Percentiles rank a stretch among this genome's conserved stretches.
phyloP scores from a whole-genome alignment of 192 early-diverging fungal genomes.

The Gamsiella multidivaricata region DNA sequence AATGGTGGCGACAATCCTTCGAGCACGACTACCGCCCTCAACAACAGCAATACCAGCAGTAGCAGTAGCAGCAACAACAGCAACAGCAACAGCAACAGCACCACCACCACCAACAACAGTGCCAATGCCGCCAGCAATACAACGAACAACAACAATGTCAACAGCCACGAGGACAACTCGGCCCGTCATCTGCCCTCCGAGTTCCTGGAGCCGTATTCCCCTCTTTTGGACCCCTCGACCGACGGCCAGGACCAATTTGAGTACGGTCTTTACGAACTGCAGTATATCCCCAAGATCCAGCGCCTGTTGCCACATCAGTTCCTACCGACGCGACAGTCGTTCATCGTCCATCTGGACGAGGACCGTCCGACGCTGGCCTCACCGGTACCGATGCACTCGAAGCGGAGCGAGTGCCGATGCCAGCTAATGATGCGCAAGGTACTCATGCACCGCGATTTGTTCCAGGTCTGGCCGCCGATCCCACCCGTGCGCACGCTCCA shows the following conservation, averaged over 20 bases:
- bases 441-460: slow-evolving; percentile 36
- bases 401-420: slow-evolving; percentile 39
- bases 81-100: background rate
- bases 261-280: slow-evolving; percentile 47
- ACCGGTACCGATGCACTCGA: slow-evolving; percentile 30
- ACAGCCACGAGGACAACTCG: slow-evolving; percentile 7
- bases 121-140: background rate
- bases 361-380: slow-evolving; percentile 46
- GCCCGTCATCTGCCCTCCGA: background rate
- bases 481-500: slow-evolving; percentile 26
- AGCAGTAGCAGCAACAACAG: background rate
- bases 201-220: slow-evolving; percentile 43
- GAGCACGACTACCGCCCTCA: background rate
- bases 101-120: background rate
- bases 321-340: slow-evolving; percentile 36
- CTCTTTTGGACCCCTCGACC: slow-evolving; percentile 32
- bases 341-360: slow-evolving; percentile 48
- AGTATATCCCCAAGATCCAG: slow-evolving; percentile 51
- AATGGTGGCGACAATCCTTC: background rate
- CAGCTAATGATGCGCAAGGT: slow-evolving; percentile 54
- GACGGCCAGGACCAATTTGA: slow-evolving; percentile 52
- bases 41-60: slow-evolving; percentile 2
- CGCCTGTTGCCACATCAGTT: slow-evolving; percentile 37
- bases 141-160: background rate
- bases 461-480: slow-evolving; percentile 41